Percentiles rank a stretch among this genome's conserved stretches.
phyloP scores from a whole-genome alignment of 1,139 yeast species.

The Kluyveromyces sp. region DNA sequence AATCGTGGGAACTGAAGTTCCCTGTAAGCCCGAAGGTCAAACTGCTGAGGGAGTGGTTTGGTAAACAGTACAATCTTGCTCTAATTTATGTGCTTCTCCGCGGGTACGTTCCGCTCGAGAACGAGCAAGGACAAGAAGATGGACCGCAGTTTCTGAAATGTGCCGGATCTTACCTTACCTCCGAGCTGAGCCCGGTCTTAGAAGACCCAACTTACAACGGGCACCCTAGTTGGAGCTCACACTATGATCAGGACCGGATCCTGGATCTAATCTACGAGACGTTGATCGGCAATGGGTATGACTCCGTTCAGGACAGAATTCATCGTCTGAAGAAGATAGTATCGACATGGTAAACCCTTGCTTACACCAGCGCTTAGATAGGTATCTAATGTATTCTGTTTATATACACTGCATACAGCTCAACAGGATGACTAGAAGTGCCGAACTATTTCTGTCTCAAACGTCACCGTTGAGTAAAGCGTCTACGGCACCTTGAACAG shows the following conservation, averaged over 20 bases:
- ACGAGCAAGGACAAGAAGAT: conserved; percentile 8
- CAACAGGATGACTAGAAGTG: background rate
- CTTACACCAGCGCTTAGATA: background rate
- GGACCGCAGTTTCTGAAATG: conserved; percentile 11
- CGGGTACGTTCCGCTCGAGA: conserved; percentile 10
- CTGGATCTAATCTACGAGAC: conserved; percentile 2
- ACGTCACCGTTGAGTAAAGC: conserved; percentile 57
- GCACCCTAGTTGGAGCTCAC: conserved; percentile 20
- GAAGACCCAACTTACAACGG: conserved; percentile 10
- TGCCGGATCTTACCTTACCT: conserved; percentile 14
- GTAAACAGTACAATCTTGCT: background rate
- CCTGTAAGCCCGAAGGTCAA: background rate
- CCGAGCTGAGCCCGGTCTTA: conserved; percentile 9
- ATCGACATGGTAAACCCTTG: background rate
- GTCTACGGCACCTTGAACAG: conserved; percentile 95
- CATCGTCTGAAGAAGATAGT: background rate
- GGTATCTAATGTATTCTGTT: too few relatives aligned
- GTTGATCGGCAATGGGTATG: background rate
- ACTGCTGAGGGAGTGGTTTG: conserved; percentile 1
- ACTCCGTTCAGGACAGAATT: background rate
- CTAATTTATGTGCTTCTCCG: background rate
- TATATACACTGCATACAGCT: background rate
- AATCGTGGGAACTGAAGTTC: background rate
- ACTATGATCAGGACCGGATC: conserved; percentile 10
- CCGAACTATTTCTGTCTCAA: too few relatives aligned